Conservation (phyloP, 2,329 filamentous ascomycete species). For the Fusarium dimerum region DNA sequence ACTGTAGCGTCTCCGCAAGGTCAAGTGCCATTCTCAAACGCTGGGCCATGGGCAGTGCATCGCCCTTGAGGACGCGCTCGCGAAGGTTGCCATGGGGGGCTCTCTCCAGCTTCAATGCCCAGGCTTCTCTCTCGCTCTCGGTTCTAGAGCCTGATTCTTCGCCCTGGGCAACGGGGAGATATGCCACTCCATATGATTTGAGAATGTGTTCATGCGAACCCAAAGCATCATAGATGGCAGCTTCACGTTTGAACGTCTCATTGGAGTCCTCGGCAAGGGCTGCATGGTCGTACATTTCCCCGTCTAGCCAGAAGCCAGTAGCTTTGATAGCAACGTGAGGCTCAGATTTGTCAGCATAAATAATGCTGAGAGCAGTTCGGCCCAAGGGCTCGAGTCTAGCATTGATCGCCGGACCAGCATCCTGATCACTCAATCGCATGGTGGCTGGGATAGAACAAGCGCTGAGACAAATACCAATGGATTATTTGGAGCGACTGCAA, state of each 20-base stretch:
- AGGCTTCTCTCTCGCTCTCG: slow-evolving; percentile 3
- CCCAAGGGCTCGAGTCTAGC: slow-evolving; percentile 6
- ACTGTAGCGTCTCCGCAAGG: not conserved
- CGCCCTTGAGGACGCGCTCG: not conserved
- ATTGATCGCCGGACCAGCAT: slow-evolving; percentile 3
- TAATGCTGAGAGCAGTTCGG: slow-evolving; percentile 6
- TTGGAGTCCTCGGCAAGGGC: slow-evolving; percentile 4
- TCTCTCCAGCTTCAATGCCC: slow-evolving; percentile 4
- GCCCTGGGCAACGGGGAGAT: too few relatives aligned
- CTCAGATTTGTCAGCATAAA: slow-evolving; percentile 3
- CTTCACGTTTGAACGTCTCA: slow-evolving; percentile 1
- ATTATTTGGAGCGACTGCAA: not conserved
- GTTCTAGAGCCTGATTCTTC: too few relatives aligned
- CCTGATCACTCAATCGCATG: slow-evolving; percentile 3
- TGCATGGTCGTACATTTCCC: slow-evolving; percentile 5
- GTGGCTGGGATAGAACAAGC: too few relatives aligned
- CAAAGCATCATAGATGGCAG: slow-evolving; percentile 2
- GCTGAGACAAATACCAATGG: too few relatives aligned
- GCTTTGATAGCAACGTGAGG: not conserved
- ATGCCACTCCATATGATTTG: not conserved
- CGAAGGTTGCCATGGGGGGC: slow-evolving; percentile 4
- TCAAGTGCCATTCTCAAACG: not conserved
- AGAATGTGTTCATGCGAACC: slow-evolving; percentile 1
- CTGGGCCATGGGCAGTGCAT: not conserved
- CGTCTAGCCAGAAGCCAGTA: slow-evolving; percentile 3